Evolutionary conservation across 805 yeast species (phyloP), one percentile per base, ranked within the genome.

Genomic region (Ogataea pilisensis): DNA sequence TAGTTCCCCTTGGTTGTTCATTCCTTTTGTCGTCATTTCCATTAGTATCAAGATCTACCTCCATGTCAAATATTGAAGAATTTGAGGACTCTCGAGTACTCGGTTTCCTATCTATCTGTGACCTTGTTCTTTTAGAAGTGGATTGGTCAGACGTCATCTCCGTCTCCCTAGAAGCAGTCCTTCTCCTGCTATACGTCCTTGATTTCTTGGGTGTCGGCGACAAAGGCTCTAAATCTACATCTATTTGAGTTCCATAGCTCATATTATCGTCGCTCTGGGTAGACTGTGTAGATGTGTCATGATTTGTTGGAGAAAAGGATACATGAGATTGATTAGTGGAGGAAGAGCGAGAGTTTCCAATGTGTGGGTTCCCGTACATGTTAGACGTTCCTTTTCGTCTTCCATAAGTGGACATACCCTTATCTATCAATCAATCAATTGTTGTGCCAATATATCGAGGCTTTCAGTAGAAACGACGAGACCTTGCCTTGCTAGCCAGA

Each of bases 81-180:
- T n/a, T n/a, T n/a, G n/a, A n/a, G n/a, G n/a, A n/a, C n/a, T n/a
- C n/a, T n/a, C n/a, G n/a, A n/a, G n/a, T n/a, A n/a, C n/a, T n/a
- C n/a, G n/a, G n/a, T n/a, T n/a, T n/a, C n/a, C n/a, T n/a, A n/a
- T n/a, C n/a, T n/a, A n/a, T n/a, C n/a, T n/a, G 25, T 20, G 25
- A 13, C 16, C 54, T 45, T 11, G 47, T 42, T 38, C 41, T 55
- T 22, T 59, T 58, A 31, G n/a, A n/a, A n/a, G 55, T 22, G 26
- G 26, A 11, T 22, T 22, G 26, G 7, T 22, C 26, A 11, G 26
- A n/a, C n/a, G n/a, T n/a, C n/a, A n/a, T n/a, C n/a, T n/a, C n/a
- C n/a, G n/a, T n/a, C n/a, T n/a, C n/a, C n/a, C n/a, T n/a, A n/a
- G n/a, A n/a, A n/a, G n/a, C n/a, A n/a, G n/a, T n/a, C n/a, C n/a